Evolutionary conservation across 805 yeast species (phyloP), one percentile per base, ranked within the genome.

Genomic region (Zygotorulaspora sp.): DNA sequence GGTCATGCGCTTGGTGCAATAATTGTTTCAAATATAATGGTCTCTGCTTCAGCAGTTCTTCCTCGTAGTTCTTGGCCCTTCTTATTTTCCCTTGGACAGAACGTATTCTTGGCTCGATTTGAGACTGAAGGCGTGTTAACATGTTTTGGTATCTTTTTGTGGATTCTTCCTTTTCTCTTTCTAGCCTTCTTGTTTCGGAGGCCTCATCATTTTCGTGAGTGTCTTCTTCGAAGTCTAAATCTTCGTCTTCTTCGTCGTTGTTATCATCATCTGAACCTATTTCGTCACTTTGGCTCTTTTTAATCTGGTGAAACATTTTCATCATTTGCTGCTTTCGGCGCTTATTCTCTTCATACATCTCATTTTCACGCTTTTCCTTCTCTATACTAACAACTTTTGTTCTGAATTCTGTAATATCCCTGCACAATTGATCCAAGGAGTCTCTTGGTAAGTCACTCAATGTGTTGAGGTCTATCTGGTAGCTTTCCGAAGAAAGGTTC

Each of bases 321-420:
- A 44, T 45, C 52, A 59, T 44, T 20, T 55, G 55, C 17, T 41
- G 46, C 33, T 44, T 48, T 32, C 50, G 46, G 11, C 55, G 52
- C 31, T 36, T 52, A 33, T 43, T 49, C 35, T 59, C 64, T 29
- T 55, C 58, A 35, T 48, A 41, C 6, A 38, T 38, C 27, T 75
- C 75, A 41, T 67, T 63, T 31, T 67, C 68, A 21, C 77, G 65
- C 32, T 72, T 71, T 27, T 70, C 70, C 37, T 68, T 66, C 43
- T 79, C 84, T 17, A 74, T 58, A 19, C 67, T 68, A 40, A 77
- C 55, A 19, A 78, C 80, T 30, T 67, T 69, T 9, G 79, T 67
- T 44, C 85, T 60, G 50, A 80, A 79, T 44, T 68, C 72, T 32
- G 77, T 59, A 31, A 80, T 71, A 43, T 74, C 76, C 39, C 69